Evolutionary conservation across 306 rosid species (phyloP), one percentile per base, ranked within the genome.

Genomic region (Prosopis cineraria): DNA sequence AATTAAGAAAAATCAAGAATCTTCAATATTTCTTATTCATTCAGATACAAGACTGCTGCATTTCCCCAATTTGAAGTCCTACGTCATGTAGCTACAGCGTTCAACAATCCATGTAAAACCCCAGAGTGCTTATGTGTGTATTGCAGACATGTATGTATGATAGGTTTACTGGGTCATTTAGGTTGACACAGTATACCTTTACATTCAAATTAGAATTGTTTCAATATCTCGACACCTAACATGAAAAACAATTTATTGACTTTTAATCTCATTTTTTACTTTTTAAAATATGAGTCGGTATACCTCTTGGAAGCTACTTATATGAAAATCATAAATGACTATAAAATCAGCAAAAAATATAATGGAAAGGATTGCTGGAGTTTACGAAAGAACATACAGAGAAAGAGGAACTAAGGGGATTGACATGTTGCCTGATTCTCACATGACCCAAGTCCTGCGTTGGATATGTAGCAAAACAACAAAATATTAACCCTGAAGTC

Each of bases 361-460:
- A 25, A 50, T 27, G 14, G 40, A 81, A 80, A 40, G 24, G 45
- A 77, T 17, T 25, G 70, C 12, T 39, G 25, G 78, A 75, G 59
- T 22, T 72, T 5, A 45, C n/a, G 40, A 12, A 72, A 44, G 34
- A 73, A 84, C 97, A 70, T 90, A 94, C 97, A 45, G 93, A 82
- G 82, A 89, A 88, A 77, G 95, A 89, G 33, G 88, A 59, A 62
- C 95, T 91, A 0, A 94, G 89, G 36, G 98, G 98, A 60, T 94
- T 94, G 40, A 92, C 98, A 86, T 92, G 97, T 83, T 92, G 98
- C 81, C 98, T 90, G 81, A 94, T 89, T 74, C 97, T 92, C 58
- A 89, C 88, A 69, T 85, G 95, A 78, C 93, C 97, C 81, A 84
- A 55, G 73, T 89, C 97, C 98, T 92, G 91, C 81, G 87, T 73